Conservation (phyloP, 371 early-diverging fungal species). For the Gilbertella persicaria region DNA sequence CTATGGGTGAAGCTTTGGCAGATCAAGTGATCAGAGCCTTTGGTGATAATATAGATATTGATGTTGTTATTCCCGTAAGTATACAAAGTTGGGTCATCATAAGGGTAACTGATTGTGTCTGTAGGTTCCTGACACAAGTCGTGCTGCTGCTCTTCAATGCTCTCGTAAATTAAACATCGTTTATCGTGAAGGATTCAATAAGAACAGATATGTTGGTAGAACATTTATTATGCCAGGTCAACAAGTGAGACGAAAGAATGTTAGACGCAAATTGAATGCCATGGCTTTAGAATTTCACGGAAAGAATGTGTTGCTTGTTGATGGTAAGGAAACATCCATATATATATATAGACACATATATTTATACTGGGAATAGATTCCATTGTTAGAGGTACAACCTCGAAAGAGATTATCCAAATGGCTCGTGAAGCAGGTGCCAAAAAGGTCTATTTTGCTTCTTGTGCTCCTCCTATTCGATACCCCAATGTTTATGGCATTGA, state of each 20-base stretch:
- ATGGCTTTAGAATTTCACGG: conserved; percentile 95
- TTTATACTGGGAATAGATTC: conserved; percentile 67
- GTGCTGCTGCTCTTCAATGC: conserved; percentile 91
- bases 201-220: conserved; percentile 97
- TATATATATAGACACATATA: not conserved
- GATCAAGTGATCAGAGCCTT: conserved; percentile 70
- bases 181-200: conserved; percentile 98
- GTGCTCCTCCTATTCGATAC: conserved; percentile 93
- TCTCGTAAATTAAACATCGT: conserved; percentile 82
- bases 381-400: conserved; percentile 97
- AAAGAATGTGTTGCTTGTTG: conserved; percentile 95
- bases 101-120: not conserved
- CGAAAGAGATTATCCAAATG: conserved; percentile 97
- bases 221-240: conserved; percentile 99
- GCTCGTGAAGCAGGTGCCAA: conserved; percentile 97
- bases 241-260: conserved; percentile 84
- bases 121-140: conserved; percentile 92
- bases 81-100: too few species aligned
- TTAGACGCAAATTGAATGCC: conserved; percentile 96
- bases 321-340: conserved; percentile 60
- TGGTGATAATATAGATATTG: conserved; percentile 81
- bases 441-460: conserved; percentile 97
- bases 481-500: conserved; percentile 99
- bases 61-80: conserved; percentile 94
- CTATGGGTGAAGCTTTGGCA: conserved; percentile 97